Percentiles rank a stretch among this genome's conserved stretches.
Evolutionary conservation across 1,284 basidiomycete genomes (phyloP).

Genomic region (Lentinula novae-zelandiae): DNA sequence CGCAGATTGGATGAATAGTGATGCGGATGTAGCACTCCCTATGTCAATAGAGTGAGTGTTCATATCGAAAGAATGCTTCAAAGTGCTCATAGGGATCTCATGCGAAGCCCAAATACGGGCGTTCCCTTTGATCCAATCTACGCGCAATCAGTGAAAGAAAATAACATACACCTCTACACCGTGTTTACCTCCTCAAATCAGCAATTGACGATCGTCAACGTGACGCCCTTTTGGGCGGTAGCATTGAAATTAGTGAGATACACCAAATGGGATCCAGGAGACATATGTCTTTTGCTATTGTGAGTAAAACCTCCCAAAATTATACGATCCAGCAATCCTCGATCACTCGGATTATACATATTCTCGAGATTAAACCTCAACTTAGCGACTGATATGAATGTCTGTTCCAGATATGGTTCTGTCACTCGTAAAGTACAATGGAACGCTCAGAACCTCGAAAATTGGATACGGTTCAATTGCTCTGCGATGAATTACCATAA

Average conservation of each 20-base stretch:
- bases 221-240: constrained; percentile 64
- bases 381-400: constrained; percentile 15
- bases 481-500: constrained; percentile 52
- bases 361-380: too few relatives aligned
- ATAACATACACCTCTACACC: constrained; percentile 51
- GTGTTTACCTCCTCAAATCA: constrained; percentile 49
- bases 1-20: constrained; percentile 70
- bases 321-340: background rate
- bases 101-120: constrained; percentile 27
- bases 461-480: constrained; percentile 49
- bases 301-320: constrained; percentile 21
- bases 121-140: constrained; percentile 56
- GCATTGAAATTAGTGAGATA: constrained; percentile 70
- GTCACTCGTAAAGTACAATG: constrained; percentile 46
- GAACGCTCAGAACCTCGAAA: constrained; percentile 48
- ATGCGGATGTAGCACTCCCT: constrained; percentile 63
- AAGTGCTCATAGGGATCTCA: background rate
- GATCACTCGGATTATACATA: background rate
- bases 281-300: constrained; percentile 47
- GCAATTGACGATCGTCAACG: constrained; percentile 48
- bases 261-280: constrained; percentile 47
- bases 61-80: background rate
- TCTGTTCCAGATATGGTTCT: constrained; percentile 40
- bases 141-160: constrained; percentile 41
- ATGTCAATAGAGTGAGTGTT: constrained; percentile 54